phyloP scores from a whole-genome alignment of 352 stramenopile species.

The Pilasporangium apinafurcum region DNA sequence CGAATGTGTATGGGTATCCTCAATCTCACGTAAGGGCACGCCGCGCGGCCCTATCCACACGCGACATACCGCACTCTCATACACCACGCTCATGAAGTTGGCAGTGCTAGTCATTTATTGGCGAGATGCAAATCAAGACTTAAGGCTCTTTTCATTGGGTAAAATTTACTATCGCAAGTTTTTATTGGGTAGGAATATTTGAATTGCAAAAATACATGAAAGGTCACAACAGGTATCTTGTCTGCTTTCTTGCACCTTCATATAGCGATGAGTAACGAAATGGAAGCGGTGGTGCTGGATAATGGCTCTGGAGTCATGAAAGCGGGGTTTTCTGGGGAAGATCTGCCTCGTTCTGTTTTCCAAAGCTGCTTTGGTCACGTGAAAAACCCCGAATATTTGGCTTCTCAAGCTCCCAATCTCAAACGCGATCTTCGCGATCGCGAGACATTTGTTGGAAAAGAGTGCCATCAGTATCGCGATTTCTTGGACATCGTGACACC shows the following conservation, averaged over 20 bases:
- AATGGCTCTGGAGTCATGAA: constrained; percentile 82
- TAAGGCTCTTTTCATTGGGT: no score
- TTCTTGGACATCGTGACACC: constrained; percentile 65
- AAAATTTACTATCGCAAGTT: no score
- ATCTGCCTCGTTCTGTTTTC: constrained; percentile 74
- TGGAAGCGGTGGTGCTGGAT: constrained; percentile 83
- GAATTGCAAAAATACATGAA: no score
- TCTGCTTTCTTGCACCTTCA: no score
- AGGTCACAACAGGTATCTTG: no score
- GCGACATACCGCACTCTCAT: constrained; percentile 22
- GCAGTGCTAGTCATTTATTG: no score
- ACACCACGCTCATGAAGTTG: constrained; percentile 6
- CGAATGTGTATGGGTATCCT: constrained; percentile 18
- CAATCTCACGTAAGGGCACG: constrained; percentile 15
- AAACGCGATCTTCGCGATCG: constrained; percentile 66
- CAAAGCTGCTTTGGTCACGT: constrained; percentile 51
- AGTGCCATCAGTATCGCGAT: constrained; percentile 65
- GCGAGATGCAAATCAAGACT: no score
- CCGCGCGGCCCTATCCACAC: constrained; percentile 34
- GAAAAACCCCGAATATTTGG: constrained; percentile 82
- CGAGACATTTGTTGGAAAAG: constrained; percentile 57
- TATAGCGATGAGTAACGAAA: constrained; percentile 9
- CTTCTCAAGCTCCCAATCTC: constrained; percentile 41
- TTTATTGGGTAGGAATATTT: no score
- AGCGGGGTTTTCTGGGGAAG: constrained; percentile 80